Base-by-base conservation (phyloP, 306 rosid genomes). In the Vigna mungo region DNA sequence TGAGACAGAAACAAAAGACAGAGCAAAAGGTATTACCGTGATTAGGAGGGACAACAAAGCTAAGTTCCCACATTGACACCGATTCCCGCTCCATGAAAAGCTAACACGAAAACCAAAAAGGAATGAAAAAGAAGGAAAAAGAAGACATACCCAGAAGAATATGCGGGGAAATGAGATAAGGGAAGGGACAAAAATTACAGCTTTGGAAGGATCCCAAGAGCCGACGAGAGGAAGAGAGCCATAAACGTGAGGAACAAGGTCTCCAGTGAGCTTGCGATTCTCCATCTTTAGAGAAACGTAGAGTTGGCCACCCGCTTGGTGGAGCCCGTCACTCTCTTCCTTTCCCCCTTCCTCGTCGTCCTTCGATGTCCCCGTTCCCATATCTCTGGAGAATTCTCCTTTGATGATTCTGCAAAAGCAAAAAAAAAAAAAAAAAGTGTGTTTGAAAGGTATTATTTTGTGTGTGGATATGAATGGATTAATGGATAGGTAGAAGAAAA, bases 41-140 rank as follows among this genome's bases (percentile, higher is more conserved):
- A 88, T 95, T 92, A 48, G 99, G 92, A 61, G 99, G 96, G 88
- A 95, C 97, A 68, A 95, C 99, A 78, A 95, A 95, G 83, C 99
- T 90, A 84, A 95, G 84, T 77, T 95, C 99, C 99, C 99, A 92
- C 99, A 86, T 89, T 49, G 97, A 95, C 7, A 90, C 92, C 41
- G 99, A 90, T 78, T 95, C 99, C 14, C 99, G 90, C 62, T 92
- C 97, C 96, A 95, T 87, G 17, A 86, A 54, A 72, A 95, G 99
- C 97, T 95, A 66, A 52, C 1, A 20, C n/a, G 25, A 51, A 34
- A 62, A 60, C 1, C 43, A 39, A 63, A 65, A 46, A 64, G 9
- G 2, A 56, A 23, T 30, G 52, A 77, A 49, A 30, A 9, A 49
- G 41, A 79, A 18, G 2, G 15, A 58, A 20, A 66, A 32, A 74